Conservation (phyloP, 257 asterid species). For the Solanum sitiens region DNA sequence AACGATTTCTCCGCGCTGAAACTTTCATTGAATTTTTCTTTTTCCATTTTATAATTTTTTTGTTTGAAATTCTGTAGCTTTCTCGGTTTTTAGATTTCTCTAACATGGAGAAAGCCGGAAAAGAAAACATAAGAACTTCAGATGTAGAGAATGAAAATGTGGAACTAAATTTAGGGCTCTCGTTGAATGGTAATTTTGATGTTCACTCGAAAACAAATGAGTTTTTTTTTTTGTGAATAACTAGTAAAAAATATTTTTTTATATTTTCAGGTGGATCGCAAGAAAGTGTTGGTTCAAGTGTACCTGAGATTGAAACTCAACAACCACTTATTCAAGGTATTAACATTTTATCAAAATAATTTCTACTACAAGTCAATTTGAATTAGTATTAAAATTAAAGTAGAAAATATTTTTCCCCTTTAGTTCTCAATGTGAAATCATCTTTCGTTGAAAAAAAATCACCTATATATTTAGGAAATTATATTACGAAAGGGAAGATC, state of each 20-base stretch:
- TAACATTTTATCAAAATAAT: background rate
- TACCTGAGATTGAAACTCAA: constrained; percentile 23
- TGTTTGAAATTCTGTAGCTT: background rate
- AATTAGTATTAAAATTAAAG: background rate
- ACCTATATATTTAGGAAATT: background rate
- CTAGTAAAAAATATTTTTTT: constrained; percentile 15
- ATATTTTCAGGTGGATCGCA: constrained; percentile 24
- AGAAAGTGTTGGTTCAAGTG: constrained; percentile 40
- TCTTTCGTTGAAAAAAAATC: background rate
- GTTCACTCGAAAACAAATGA: background rate
- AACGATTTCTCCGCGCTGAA: background rate
- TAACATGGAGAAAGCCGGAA: constrained; percentile 25
- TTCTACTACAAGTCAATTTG: background rate
- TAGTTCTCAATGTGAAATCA: background rate
- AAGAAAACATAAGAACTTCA: background rate
- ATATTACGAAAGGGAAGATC: background rate
- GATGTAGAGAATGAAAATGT: constrained; percentile 4
- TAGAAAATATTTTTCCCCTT: background rate
- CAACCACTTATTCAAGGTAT: constrained; percentile 32
- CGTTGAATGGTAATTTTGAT: background rate
- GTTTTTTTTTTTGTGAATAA: constrained; percentile 31
- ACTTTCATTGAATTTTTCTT: background rate
- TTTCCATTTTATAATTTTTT: background rate
- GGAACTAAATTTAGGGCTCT: constrained; percentile 48
- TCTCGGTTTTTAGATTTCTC: background rate